Evolutionary conservation across 2,329 filamentous ascomycete species (phyloP).

Genomic region (Cordyceps fumosorosea): DNA sequence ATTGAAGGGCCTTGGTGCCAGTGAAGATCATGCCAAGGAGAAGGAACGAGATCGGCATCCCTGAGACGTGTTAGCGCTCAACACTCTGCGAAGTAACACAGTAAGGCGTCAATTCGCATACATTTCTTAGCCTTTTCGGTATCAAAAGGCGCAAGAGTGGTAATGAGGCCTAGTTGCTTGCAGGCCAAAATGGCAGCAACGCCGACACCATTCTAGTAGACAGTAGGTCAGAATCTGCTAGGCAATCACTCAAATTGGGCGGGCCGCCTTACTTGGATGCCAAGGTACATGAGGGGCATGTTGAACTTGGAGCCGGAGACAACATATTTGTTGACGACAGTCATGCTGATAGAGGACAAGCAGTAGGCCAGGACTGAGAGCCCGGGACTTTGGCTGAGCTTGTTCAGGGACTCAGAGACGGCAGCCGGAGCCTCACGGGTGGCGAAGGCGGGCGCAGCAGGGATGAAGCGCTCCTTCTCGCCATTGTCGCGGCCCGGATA

Average conservation of each 20-base stretch:
- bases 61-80: constrained; percentile 33
- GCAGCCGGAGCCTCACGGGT: constrained; percentile 5
- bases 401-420: constrained; percentile 11
- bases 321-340: constrained; percentile 94
- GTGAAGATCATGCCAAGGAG: constrained; percentile 97
- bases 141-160: constrained; percentile 71
- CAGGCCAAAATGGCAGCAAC: constrained; percentile 70
- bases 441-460: constrained; percentile 2
- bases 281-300: constrained; percentile 83
- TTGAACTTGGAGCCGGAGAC: constrained; percentile 82
- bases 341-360: constrained; percentile 87
- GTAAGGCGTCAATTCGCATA: constrained; percentile 34
- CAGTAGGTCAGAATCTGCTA: constrained; percentile 14
- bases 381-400: constrained; percentile 11
- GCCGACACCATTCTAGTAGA: constrained; percentile 69
- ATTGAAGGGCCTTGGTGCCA: constrained; percentile 83
- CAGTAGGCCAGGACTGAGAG: constrained; percentile 80
- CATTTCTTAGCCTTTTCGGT: constrained; percentile 80
- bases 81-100: not conserved
- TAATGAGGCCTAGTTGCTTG: constrained; percentile 72
- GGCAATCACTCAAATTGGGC: not conserved
- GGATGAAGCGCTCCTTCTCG: constrained; percentile 15
- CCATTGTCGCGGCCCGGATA: constrained; percentile 8
- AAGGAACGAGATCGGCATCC: constrained; percentile 86
- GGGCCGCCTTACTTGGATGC: constrained; percentile 63